Conservation (phyloP, 805 yeast genomes). For the Saccharomycopsis javanensis region DNA sequence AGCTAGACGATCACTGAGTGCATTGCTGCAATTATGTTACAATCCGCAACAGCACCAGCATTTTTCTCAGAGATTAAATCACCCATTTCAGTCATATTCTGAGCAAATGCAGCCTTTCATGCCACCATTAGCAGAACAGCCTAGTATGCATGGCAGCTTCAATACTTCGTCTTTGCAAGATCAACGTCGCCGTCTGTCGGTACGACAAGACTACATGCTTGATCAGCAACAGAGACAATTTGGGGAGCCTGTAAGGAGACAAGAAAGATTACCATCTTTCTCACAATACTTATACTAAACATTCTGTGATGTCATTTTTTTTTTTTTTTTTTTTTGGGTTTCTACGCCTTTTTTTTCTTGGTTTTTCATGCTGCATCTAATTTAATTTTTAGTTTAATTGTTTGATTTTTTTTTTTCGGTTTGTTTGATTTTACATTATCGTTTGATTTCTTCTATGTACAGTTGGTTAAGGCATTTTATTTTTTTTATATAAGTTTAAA, state of each 20-base stretch:
- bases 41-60: neutral
- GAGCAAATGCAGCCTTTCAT: neutral
- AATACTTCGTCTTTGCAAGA: neutral
- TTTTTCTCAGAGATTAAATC: neutral
- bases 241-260: neutral
- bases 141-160: neutral
- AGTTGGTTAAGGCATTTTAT: no score
- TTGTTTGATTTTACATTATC: no score
- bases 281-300: neutral
- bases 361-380: no score
- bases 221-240: neutral
- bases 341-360: neutral
- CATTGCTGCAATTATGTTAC: neutral
- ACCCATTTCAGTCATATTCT: neutral
- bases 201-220: neutral
- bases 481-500: no score
- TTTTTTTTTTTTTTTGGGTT: neutral
- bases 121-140: neutral
- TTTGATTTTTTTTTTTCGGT: no score
- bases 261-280: neutral
- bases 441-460: no score
- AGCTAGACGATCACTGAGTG: neutral
- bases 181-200: neutral
- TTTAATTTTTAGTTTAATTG: no score
- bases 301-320: neutral